Percentiles rank a stretch among this genome's conserved stretches.
phyloP scores from a whole-genome alignment of 352 stramenopile genomes.

The Phytopythium chamaehyphon region DNA sequence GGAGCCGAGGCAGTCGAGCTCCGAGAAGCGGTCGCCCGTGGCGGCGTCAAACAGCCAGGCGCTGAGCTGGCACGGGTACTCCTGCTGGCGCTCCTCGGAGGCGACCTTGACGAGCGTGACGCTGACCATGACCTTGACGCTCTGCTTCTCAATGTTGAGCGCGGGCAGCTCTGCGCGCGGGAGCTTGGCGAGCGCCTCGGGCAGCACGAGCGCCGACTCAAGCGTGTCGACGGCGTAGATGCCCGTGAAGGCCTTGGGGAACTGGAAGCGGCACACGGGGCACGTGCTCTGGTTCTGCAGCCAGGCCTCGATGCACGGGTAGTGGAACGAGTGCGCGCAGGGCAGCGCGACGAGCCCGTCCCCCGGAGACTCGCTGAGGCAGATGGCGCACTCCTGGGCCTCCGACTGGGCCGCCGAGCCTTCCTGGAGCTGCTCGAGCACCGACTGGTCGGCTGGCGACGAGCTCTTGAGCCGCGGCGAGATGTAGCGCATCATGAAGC shows the following conservation, averaged over 20 bases:
- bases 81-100: constrained; percentile 32
- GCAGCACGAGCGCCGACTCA: constrained; percentile 54
- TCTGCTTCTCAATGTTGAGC: constrained; percentile 44
- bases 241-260: constrained; percentile 66
- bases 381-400: constrained; percentile 84
- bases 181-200: constrained; percentile 37
- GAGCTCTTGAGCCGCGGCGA: constrained; percentile 63
- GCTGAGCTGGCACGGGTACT: constrained; percentile 65
- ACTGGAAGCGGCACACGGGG: constrained; percentile 92
- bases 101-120: constrained; percentile 57
- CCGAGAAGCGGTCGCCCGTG: constrained; percentile 34
- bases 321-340: constrained; percentile 92
- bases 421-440: constrained; percentile 43
- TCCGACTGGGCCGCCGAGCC: constrained; percentile 19
- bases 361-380: constrained; percentile 78
- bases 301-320: constrained; percentile 91
- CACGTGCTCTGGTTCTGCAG: constrained; percentile 88
- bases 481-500: constrained; percentile 77
- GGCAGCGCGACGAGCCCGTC: constrained; percentile 59
- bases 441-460: constrained; percentile 51
- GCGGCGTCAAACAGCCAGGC: constrained; percentile 39
- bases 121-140: constrained; percentile 51
- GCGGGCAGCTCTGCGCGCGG: constrained; percentile 33
- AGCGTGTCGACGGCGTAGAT: constrained; percentile 67
- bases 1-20: constrained; percentile 25